Conservation (phyloP, 805 yeast genomes). For the Spathaspora passalidarum region DNA sequence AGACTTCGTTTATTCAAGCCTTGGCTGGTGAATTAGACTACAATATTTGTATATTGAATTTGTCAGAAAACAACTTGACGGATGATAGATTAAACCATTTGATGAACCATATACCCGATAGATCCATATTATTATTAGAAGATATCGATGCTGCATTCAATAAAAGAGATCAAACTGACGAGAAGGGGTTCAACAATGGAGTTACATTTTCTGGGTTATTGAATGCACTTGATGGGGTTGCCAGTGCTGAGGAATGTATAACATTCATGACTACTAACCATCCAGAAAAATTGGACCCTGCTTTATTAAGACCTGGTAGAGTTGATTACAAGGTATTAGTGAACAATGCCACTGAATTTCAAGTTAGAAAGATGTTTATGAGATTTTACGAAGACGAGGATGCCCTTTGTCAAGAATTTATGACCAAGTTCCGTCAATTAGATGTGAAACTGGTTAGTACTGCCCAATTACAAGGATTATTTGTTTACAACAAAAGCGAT, state of each 20-base stretch:
- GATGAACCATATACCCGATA: constrained; percentile 93
- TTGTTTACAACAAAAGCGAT: constrained; percentile 84
- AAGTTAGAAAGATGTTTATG: constrained; percentile 79
- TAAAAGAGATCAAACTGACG: constrained; percentile 70
- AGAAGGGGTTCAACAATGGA: constrained; percentile 77
- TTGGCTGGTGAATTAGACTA: constrained; percentile 95
- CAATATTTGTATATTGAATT: constrained; percentile 87
- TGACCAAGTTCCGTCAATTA: constrained; percentile 44
- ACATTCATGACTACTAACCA: constrained; percentile 99
- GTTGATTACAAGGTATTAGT: constrained; percentile 80
- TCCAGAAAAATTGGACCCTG: constrained; percentile 91
- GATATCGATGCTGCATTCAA: constrained; percentile 96
- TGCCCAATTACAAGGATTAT: constrained; percentile 93
- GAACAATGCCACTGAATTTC: constrained; percentile 83
- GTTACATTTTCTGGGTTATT: constrained; percentile 93
- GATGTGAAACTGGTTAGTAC: constrained; percentile 63
- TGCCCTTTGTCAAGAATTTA: constrained; percentile 51
- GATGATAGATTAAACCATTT: constrained; percentile 93
- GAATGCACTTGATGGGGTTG: constrained; percentile 95
- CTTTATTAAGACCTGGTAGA: constrained; percentile 91
- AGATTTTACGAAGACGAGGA: constrained; percentile 72
- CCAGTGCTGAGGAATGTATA: constrained; percentile 93
- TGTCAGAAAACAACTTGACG: constrained; percentile 87
- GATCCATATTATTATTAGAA: constrained; percentile 81
- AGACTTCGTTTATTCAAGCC: constrained; percentile 94